These are phyloP conservation scores for Simplicillium sp. DNA, from an alignment of 2,329 filamentous ascomycete species.

Conservation along the genomic window DNA sequence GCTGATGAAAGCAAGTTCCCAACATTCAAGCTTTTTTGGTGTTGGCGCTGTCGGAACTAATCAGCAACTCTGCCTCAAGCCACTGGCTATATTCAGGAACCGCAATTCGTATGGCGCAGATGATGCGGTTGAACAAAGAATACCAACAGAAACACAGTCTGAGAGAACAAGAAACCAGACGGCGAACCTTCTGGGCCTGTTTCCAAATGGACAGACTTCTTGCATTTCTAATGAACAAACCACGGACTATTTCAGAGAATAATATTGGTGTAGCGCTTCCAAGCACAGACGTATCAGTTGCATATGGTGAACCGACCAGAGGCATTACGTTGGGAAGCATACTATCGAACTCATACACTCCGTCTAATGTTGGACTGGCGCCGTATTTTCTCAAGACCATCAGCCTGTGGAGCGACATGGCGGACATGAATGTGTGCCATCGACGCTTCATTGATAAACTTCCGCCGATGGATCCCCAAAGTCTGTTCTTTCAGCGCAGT, in stretches of 20 bases:
- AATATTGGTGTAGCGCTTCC: no score
- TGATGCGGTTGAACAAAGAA: slow-evolving; percentile 15
- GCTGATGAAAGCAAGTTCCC: no score
- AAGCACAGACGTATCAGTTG: no score
- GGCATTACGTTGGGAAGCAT: no score
- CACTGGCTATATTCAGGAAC: slow-evolving; percentile 13
- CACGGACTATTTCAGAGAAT: slow-evolving; percentile 2
- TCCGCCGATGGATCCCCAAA: slow-evolving; percentile 8
- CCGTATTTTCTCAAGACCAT: slow-evolving; percentile 11
- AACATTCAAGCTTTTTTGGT: no score
- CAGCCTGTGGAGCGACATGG: slow-evolving; percentile 9
- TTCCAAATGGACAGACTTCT: slow-evolving; percentile 7
- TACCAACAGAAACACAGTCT: slow-evolving; percentile 13
- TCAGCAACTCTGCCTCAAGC: slow-evolving; percentile 9
- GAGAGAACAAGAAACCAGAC: slow-evolving; percentile 14
- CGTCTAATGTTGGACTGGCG: slow-evolving; percentile 9
- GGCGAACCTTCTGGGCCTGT: slow-evolving; percentile 17
- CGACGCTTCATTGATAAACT: slow-evolving; percentile 6
- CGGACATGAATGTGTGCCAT: slow-evolving; percentile 7
- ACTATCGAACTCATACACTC: not conserved
- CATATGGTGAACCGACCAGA: no score
- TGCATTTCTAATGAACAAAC: slow-evolving; percentile 10
- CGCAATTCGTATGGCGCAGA: slow-evolving; percentile 15
- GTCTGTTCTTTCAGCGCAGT: slow-evolving; percentile 1
- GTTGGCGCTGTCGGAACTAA: no score